These are phyloP conservation scores for Zygoascus bituminiphila DNA, from an alignment of 805 yeast species.

Conservation along the genomic window DNA sequence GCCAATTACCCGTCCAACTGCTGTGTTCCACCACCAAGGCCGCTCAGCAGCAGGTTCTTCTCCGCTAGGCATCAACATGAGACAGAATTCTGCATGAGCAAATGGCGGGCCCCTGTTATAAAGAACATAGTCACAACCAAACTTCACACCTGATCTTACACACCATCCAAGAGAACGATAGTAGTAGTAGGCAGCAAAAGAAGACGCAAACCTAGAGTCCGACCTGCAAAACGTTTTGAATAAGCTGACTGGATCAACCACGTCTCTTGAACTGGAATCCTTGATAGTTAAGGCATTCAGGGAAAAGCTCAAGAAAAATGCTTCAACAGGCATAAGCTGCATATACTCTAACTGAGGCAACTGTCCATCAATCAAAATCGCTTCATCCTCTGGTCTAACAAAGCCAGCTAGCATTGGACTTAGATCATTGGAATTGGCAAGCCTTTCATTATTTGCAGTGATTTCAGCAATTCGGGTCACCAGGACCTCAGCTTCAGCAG, in stretches of 20 bases:
- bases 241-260: conserved; percentile 26
- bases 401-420: background rate
- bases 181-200: conserved; percentile 75
- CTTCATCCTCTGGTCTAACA: conserved; percentile 34
- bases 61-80: conserved; percentile 37
- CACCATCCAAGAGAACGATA: conserved; percentile 92
- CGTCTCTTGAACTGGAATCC: conserved; percentile 15
- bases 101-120: conserved; percentile 93
- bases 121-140: conserved; percentile 77
- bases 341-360: conserved; percentile 34
- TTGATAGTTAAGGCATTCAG: conserved; percentile 40
- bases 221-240: conserved; percentile 4
- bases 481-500: conserved; percentile 22
- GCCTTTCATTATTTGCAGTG: background rate
- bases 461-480: background rate
- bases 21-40: conserved; percentile 55
- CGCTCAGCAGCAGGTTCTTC: conserved; percentile 25
- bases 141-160: conserved; percentile 82
- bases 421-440: background rate
- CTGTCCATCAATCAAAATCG: conserved; percentile 23
- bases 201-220: conserved; percentile 37
- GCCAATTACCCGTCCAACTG: conserved; percentile 71
- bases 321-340: conserved; percentile 71
- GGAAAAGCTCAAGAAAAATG: conserved; percentile 56
- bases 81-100: conserved; percentile 83